Percentiles rank a stretch among this genome's conserved stretches.
phyloP scores from a whole-genome alignment of 139 green algal genomes.

The Pleodorina starrii region DNA sequence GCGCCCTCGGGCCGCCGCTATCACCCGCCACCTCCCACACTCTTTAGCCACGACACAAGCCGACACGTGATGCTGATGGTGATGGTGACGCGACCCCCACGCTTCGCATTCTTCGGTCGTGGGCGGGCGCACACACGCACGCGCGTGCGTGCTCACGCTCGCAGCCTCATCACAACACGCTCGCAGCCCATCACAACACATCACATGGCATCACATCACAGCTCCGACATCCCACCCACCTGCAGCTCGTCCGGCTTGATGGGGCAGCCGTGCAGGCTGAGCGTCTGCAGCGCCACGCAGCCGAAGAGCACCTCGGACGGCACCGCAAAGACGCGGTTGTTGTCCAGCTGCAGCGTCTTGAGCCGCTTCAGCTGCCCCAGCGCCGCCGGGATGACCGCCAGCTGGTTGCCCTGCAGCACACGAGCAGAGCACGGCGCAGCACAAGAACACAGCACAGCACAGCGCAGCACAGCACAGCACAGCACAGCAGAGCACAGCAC shows the following conservation, averaged over 20 bases:
- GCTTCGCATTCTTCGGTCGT: no score
- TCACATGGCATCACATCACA: not conserved
- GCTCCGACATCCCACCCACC: constrained; percentile 5
- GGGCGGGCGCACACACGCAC: not conserved
- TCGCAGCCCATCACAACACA: not conserved
- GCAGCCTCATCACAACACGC: not conserved
- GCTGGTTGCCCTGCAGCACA: constrained; percentile 19
- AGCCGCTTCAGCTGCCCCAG: constrained; percentile 68
- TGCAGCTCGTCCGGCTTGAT: constrained; percentile 65
- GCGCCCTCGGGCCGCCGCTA: no score
- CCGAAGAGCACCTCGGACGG: constrained; percentile 72
- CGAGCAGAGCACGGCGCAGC: not conserved
- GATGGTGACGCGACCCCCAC: no score
- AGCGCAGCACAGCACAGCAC: no score
- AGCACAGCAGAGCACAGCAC: no score
- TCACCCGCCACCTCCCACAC: no score
- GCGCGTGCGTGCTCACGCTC: not conserved
- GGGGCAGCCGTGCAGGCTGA: constrained; percentile 82
- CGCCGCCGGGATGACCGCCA: constrained; percentile 55
- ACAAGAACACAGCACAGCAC: no score
- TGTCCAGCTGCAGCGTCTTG: constrained; percentile 68
- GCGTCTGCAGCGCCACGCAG: constrained; percentile 78
- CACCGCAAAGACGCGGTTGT: constrained; percentile 75
- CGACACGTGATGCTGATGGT: no score
- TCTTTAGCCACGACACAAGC: no score